Conservation (phyloP, 2,329 filamentous ascomycete species). For the Colletotrichum orchidophilum region DNA sequence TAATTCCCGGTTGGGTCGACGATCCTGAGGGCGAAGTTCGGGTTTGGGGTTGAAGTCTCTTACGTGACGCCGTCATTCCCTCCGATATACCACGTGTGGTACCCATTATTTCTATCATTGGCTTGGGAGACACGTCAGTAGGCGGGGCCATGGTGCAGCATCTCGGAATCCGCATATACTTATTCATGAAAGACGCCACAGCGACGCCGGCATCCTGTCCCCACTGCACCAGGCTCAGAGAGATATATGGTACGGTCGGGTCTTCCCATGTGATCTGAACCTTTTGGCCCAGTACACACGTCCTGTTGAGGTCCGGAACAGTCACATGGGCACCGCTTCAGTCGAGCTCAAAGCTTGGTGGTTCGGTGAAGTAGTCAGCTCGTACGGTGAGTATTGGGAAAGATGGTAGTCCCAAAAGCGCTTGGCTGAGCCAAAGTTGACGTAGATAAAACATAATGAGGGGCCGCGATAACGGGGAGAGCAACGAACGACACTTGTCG, state of each 20-base stretch:
- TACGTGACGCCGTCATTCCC: constrained; percentile 3
- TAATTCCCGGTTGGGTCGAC: constrained; percentile 20
- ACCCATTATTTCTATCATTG: constrained; percentile 15
- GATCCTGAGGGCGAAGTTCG: constrained; percentile 14
- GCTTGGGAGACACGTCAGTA: neutral
- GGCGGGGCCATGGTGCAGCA: neutral
- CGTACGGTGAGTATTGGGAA: neutral
- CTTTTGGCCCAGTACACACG: constrained; percentile 13
- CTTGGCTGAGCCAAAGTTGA: constrained; percentile 58
- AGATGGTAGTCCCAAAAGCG: neutral
- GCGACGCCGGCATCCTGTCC: constrained; percentile 11
- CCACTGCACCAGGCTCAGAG: constrained; percentile 26
- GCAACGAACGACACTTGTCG: no score
- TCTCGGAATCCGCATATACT: neutral
- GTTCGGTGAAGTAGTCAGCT: constrained; percentile 25
- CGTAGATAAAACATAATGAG: constrained; percentile 39
- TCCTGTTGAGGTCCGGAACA: constrained; percentile 17
- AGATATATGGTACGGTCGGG: constrained; percentile 8
- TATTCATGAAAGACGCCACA: constrained; percentile 19
- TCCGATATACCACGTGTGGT: constrained; percentile 22
- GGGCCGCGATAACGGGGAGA: neutral
- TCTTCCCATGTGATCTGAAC: constrained; percentile 15
- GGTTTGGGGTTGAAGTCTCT: neutral
- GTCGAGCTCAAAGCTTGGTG: constrained; percentile 26
- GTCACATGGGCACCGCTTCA: neutral